phyloP scores from a whole-genome alignment of 345 rosid species.

The Hibiscus mutabilis region DNA sequence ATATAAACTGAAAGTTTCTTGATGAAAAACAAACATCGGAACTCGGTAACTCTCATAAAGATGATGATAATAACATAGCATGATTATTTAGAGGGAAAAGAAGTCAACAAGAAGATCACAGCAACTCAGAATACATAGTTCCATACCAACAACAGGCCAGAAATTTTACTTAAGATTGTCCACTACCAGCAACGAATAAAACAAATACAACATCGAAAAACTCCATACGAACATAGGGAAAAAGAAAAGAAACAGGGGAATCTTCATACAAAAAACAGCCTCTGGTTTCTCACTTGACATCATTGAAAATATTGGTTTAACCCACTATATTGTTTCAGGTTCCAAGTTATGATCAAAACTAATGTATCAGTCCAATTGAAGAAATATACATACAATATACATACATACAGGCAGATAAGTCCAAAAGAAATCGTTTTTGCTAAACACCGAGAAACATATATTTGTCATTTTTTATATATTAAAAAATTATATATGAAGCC shows the following conservation, averaged over 20 bases:
- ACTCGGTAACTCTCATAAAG: neutral
- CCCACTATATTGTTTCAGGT: conserved; percentile 7
- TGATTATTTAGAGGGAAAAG: neutral
- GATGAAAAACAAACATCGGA: neutral
- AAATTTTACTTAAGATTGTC: neutral
- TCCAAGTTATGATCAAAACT: conserved; percentile 8
- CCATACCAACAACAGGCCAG: neutral
- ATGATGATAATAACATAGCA: neutral
- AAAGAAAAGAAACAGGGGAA: conserved; percentile 10
- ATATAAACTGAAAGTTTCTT: neutral
- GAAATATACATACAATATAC: conserved; percentile 15
- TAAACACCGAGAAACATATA: conserved; percentile 5
- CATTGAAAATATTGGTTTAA: conserved; percentile 7
- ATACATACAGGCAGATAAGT: conserved; percentile 25
- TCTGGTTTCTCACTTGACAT: conserved; percentile 6
- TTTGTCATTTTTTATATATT: neutral
- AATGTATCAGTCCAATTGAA: conserved; percentile 8
- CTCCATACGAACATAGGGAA: neutral
- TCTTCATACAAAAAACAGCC: conserved; percentile 9
- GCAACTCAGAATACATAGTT: neutral
- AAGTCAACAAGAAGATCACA: neutral
- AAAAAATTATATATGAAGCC: neutral
- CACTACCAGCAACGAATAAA: conserved; percentile 7
- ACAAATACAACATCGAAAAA: neutral
- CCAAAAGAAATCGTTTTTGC: conserved; percentile 18